Evolutionary conservation across 208 protist species (phyloP).

Genomic region (Trypanosoma platydactyli): DNA sequence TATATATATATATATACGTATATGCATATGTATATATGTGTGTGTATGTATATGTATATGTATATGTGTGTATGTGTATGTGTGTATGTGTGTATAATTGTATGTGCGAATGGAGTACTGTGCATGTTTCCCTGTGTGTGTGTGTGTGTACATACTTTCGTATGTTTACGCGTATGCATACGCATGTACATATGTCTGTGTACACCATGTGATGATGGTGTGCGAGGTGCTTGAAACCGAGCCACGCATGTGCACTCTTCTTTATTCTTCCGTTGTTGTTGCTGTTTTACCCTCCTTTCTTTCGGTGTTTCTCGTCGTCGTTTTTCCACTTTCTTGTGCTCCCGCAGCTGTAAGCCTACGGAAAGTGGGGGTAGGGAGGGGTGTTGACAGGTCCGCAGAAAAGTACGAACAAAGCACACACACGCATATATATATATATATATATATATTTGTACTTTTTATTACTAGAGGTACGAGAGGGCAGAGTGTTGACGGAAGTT

Average conservation of each 20-base stretch:
- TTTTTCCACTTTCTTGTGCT: neutral
- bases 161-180: neutral
- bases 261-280: too few species aligned
- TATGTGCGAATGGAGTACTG: slow-evolving; percentile 16
- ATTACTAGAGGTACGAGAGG: slow-evolving; percentile 11
- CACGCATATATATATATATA: neutral
- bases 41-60: slow-evolving; percentile 24
- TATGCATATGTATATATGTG: slow-evolving; percentile 18
- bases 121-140: too few species aligned
- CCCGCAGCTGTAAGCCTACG: neutral
- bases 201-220: too few species aligned
- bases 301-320: too few species aligned
- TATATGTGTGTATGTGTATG: slow-evolving; percentile 23
- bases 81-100: slow-evolving; percentile 12
- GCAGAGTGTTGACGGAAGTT: neutral
- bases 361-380: neutral
- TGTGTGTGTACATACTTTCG: too few species aligned
- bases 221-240: too few species aligned
- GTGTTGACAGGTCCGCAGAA: too few species aligned
- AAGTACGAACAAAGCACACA: too few species aligned
- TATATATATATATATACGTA: slow-evolving; percentile 7
- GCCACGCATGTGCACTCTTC: too few species aligned
- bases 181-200: too few species aligned
- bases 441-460: too few species aligned
- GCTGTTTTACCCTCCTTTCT: too few species aligned